Conservation (phyloP, 352 stramenopile genomes). For the Globisporangium orthogonon region DNA sequence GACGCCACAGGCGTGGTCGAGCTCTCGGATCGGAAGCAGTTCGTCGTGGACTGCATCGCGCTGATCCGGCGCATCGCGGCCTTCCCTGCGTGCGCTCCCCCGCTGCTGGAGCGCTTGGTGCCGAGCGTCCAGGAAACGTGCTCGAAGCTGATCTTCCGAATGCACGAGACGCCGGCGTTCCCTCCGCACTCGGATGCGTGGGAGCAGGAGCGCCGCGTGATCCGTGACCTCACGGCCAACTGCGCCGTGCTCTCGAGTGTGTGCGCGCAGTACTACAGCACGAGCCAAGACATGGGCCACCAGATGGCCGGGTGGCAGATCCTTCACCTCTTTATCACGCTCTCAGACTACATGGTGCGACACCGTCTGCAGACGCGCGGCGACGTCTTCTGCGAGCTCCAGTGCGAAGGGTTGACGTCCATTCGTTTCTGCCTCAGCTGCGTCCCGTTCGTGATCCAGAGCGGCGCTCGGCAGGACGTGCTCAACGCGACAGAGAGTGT, state of each 20-base stretch:
- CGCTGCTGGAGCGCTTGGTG: constrained; percentile 42
- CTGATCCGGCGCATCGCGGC: constrained; percentile 62
- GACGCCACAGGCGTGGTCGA: constrained; percentile 27
- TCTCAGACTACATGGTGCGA: constrained; percentile 53
- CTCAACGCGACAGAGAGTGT: constrained; percentile 44
- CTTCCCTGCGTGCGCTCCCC: constrained; percentile 44
- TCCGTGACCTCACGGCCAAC: constrained; percentile 57
- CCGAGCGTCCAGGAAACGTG: constrained; percentile 36
- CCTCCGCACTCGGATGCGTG: constrained; percentile 33
- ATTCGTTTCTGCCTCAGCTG: constrained; percentile 53
- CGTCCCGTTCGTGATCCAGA: constrained; percentile 54
- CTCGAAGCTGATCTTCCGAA: constrained; percentile 35
- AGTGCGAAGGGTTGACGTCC: constrained; percentile 61
- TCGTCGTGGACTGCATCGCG: constrained; percentile 67
- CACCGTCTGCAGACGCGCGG: constrained; percentile 53
- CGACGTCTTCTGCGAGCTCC: constrained; percentile 43
- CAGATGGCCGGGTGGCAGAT: constrained; percentile 65
- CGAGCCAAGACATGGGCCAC: constrained; percentile 40
- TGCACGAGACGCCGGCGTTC: constrained; percentile 40
- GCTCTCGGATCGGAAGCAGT: constrained; percentile 63
- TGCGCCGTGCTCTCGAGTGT: constrained; percentile 58
- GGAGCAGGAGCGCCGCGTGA: constrained; percentile 35
- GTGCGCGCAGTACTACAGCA: constrained; percentile 51
- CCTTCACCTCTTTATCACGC: constrained; percentile 52
- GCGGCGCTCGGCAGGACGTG: constrained; percentile 41